Conservation (phyloP, 768 basidiomycete genomes). For the Tylopilus balloui region DNA sequence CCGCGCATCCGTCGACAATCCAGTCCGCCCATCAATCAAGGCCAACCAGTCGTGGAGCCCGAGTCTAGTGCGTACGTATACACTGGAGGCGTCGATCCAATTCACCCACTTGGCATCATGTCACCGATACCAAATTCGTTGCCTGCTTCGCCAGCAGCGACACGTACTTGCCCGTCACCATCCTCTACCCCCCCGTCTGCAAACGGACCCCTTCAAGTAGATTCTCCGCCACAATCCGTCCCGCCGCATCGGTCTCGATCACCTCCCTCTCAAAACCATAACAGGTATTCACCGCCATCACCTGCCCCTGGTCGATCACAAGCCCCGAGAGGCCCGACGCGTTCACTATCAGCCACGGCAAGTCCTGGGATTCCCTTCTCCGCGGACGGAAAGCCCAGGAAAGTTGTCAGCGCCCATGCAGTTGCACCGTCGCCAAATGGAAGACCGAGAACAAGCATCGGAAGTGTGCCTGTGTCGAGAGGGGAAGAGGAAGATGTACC, state of each 20-base stretch:
- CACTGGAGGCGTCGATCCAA: slow-evolving; percentile 31
- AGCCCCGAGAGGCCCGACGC: slow-evolving; percentile 44
- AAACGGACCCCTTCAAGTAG: slow-evolving; percentile 16
- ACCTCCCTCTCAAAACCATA: slow-evolving; percentile 43
- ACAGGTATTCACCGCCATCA: slow-evolving; percentile 35
- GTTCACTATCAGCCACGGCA: slow-evolving; percentile 71
- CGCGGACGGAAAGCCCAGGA: slow-evolving; percentile 53
- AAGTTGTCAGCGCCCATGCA: slow-evolving; percentile 64
- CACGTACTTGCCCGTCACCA: slow-evolving; percentile 26
- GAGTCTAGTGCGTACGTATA: slow-evolving; percentile 27
- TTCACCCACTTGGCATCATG: slow-evolving; percentile 61
- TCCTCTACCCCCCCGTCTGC: slow-evolving; percentile 35
- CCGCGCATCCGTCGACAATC: slow-evolving; percentile 25
- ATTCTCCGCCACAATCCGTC: slow-evolving; percentile 26
- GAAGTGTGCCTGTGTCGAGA: slow-evolving; percentile 31
- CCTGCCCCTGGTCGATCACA: slow-evolving; percentile 21
- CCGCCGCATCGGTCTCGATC: slow-evolving; percentile 47
- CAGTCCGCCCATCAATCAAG: slow-evolving; percentile 25
- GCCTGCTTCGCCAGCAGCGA: slow-evolving; percentile 20
- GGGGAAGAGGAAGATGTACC: slow-evolving; percentile 77
- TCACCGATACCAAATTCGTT: slow-evolving; percentile 28
- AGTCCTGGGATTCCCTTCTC: slow-evolving; percentile 34
- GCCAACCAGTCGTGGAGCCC: slow-evolving; percentile 27
- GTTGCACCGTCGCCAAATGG: slow-evolving; percentile 34
- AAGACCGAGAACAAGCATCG: slow-evolving; percentile 39